phyloP scores from a whole-genome alignment of 352 stramenopile genomes.

The Halophytophthora polymorphica region DNA sequence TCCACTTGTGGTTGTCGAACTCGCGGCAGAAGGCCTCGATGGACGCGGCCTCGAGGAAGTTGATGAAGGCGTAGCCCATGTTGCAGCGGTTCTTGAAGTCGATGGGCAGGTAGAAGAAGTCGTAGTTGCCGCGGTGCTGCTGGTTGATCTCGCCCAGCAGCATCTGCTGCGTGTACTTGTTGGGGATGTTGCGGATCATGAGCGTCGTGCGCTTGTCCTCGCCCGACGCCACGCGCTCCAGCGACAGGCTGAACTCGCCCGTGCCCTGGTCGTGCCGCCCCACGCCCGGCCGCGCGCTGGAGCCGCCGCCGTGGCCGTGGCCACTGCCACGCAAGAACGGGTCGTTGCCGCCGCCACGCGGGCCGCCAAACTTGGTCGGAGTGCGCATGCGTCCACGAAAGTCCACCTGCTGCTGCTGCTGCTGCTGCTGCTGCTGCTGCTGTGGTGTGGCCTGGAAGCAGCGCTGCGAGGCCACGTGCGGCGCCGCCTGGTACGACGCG shows the following conservation, averaged over 20 bases:
- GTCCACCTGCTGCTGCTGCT: conserved; percentile 28
- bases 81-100: conserved; percentile 99
- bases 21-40: conserved; percentile 83
- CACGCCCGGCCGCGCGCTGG: conserved; percentile 5
- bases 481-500: conserved; percentile 24
- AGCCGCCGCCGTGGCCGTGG: conserved; percentile 5
- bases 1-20: conserved; percentile 92
- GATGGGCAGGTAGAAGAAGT: conserved; percentile 99
- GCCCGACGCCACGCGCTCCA: conserved; percentile 73
- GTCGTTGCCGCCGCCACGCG: conserved; percentile 24
- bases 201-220: conserved; percentile 96
- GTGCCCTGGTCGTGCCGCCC: conserved; percentile 64
- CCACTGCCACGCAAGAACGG: conserved; percentile 15
- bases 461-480: conserved; percentile 23
- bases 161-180: conserved; percentile 99
- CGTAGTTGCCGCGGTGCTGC: conserved; percentile 90
- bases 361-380: conserved; percentile 20
- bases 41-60: conserved; percentile 92
- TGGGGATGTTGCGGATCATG: conserved; percentile 99
- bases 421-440: conserved; percentile 24
- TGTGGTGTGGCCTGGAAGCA: conserved; percentile 22
- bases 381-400: conserved; percentile 18
- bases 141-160: conserved; percentile 96
- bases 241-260: conserved; percentile 74
- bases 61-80: conserved; percentile 99